Percentiles rank a stretch among this genome's conserved stretches.
Conservation (phyloP, 1,139 yeast genomes). For the Blastobotrys ciferrii region DNA sequence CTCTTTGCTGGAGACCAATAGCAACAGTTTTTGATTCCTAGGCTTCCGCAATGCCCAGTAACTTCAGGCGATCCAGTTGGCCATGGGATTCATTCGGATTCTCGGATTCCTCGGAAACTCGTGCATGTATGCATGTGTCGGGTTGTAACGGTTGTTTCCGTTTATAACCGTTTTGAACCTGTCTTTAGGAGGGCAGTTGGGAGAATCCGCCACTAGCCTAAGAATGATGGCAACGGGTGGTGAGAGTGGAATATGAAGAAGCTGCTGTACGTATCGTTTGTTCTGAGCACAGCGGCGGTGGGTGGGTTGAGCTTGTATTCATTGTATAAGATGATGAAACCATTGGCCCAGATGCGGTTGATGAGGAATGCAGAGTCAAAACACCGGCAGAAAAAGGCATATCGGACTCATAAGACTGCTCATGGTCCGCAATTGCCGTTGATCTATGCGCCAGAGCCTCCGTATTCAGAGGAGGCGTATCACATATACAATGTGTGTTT, state of each 20-base stretch:
- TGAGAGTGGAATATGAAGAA: not conserved
- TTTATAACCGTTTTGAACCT: no score
- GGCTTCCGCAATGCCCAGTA: no score
- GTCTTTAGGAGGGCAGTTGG: no score
- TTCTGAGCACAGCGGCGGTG: not conserved
- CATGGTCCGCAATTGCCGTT: slow-evolving; percentile 10
- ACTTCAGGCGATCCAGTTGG: no score
- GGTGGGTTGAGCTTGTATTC: not conserved
- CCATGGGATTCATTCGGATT: no score
- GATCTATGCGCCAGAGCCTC: slow-evolving; percentile 7
- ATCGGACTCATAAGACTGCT: not conserved
- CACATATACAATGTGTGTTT: slow-evolving; percentile 15
- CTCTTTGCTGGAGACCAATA: no score
- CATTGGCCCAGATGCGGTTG: not conserved
- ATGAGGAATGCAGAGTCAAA: not conserved
- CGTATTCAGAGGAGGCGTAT: slow-evolving; percentile 11
- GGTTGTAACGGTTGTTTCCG: no score
- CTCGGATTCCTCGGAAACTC: no score
- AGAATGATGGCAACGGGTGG: not conserved
- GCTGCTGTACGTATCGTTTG: not conserved
- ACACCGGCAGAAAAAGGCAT: not conserved
- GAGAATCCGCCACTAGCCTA: no score
- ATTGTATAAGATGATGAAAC: not conserved
- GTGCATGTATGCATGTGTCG: no score
- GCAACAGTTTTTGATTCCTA: no score